Conservation (phyloP, 257 asterid genomes). For the Solanum rostratum region DNA sequence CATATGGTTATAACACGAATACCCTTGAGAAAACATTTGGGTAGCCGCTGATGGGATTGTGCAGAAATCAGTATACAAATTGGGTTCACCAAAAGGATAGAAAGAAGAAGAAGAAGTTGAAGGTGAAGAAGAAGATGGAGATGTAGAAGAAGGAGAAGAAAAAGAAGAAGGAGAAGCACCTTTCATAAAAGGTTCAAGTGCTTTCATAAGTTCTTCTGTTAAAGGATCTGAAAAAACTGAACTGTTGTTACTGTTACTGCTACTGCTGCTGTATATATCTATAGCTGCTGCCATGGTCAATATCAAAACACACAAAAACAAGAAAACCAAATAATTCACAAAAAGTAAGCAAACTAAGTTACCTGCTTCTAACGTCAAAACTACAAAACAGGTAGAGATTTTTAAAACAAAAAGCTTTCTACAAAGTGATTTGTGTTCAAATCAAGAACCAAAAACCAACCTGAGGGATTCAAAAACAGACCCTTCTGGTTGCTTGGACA, state of each 20-base stretch:
- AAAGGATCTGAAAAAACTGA: slow-evolving; percentile 54
- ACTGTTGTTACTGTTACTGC: neutral
- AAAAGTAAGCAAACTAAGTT: neutral
- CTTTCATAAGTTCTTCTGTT: slow-evolving; percentile 76
- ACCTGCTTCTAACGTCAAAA: slow-evolving; percentile 34
- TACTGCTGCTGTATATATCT: slow-evolving; percentile 29
- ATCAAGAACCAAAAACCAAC: slow-evolving; percentile 11
- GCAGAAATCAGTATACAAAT: slow-evolving; percentile 19
- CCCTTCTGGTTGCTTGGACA: slow-evolving; percentile 32
- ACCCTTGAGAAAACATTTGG: slow-evolving; percentile 26
- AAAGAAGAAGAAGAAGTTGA: slow-evolving; percentile 3
- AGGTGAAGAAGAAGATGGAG: slow-evolving; percentile 8
- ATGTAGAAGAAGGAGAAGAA: neutral
- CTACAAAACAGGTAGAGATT: slow-evolving; percentile 19
- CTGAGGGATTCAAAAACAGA: slow-evolving; percentile 43
- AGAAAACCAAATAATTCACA: neutral
- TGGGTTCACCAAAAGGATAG: slow-evolving; percentile 19
- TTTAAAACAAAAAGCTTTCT: neutral
- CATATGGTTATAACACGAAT: slow-evolving; percentile 25
- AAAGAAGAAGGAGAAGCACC: slow-evolving; percentile 21
- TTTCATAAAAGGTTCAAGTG: slow-evolving; percentile 82
- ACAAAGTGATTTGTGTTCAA: neutral
- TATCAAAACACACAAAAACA: neutral
- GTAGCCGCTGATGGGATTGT: slow-evolving; percentile 35
- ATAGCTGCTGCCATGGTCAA: slow-evolving; percentile 53